Conservation (phyloP, 139 green algal species). For the Raphidocelis subcapitata region DNA sequence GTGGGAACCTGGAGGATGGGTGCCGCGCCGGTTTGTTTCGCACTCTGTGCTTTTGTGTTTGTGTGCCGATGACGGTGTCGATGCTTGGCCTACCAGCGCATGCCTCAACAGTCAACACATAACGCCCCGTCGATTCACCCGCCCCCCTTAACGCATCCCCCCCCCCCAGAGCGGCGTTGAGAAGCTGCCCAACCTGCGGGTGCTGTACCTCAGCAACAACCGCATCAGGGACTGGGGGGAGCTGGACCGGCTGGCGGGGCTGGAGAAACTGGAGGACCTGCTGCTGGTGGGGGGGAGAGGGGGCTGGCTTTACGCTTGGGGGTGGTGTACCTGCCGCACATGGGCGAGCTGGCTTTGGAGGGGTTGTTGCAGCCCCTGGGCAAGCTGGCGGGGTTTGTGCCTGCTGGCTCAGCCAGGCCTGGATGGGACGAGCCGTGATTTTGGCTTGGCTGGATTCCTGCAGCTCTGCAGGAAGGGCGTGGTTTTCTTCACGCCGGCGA, state of each 20-base stretch:
- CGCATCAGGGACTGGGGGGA: constrained; percentile 64
- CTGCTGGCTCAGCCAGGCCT: too few species aligned
- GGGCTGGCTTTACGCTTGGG: neutral
- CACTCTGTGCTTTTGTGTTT: neutral
- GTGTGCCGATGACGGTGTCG: neutral
- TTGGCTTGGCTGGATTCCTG: too few species aligned
- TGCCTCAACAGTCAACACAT: neutral
- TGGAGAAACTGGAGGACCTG: constrained; percentile 80
- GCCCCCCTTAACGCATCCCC: too few species aligned
- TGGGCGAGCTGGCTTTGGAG: too few species aligned
- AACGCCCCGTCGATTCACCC: too few species aligned
- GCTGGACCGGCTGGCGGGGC: constrained; percentile 66
- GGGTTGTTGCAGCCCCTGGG: too few species aligned
- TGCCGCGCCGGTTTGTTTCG: neutral
- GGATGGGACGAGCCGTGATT: too few species aligned
- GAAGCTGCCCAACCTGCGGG: constrained; percentile 74
- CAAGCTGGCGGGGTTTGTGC: too few species aligned
- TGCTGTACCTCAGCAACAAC: constrained; percentile 93
- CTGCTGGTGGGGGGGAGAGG: constrained; percentile 53
- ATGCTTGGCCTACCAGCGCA: too few species aligned
- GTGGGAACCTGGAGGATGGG: constrained; percentile 48
- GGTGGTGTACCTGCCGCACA: neutral
- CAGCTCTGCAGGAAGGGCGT: too few species aligned
- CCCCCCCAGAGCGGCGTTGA: constrained; percentile 72
- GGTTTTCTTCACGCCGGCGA: neutral